Conservation (phyloP, 1,139 yeast genomes). For the Spathaspora sp. region DNA sequence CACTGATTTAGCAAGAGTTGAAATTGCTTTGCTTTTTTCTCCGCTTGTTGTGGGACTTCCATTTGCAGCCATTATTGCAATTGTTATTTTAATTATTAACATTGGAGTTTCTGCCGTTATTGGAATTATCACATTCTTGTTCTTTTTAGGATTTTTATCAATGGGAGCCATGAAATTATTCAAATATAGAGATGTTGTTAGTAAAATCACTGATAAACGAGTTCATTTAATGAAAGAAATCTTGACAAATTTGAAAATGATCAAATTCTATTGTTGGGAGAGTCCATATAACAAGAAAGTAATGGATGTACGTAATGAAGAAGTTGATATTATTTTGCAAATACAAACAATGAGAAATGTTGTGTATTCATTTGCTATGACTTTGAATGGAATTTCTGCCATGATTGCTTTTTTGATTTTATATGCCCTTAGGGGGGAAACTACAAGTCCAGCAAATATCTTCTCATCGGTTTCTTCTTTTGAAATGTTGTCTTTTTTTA, state of each 20-base stretch:
- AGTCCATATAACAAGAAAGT: constrained; percentile 47
- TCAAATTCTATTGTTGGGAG: constrained; percentile 72
- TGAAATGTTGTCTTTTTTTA: constrained; percentile 47
- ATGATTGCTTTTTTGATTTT: constrained; percentile 70
- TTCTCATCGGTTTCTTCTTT: constrained; percentile 76
- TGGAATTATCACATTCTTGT: constrained; percentile 47
- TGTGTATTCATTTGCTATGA: constrained; percentile 51
- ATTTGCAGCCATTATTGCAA: constrained; percentile 54
- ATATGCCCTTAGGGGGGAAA: constrained; percentile 44
- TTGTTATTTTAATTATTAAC: constrained; percentile 65
- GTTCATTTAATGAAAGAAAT: constrained; percentile 64
- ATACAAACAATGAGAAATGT: constrained; percentile 58
- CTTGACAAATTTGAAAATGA: constrained; percentile 60
- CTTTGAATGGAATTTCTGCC: constrained; percentile 64
- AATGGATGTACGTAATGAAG: constrained; percentile 43
- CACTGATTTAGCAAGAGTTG: constrained; percentile 78
- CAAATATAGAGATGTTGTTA: constrained; percentile 41
- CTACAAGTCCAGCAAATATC: constrained; percentile 62
- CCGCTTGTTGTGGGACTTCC: constrained; percentile 66
- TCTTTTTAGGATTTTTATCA: constrained; percentile 41
- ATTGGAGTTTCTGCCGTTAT: constrained; percentile 74
- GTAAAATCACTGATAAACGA: constrained; percentile 55
- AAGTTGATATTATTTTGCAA: constrained; percentile 44
- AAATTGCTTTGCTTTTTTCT: constrained; percentile 70
- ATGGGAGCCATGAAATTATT: constrained; percentile 38